Conservation (phyloP, 2,329 filamentous ascomycete genomes). For the Balansia obtecta region DNA sequence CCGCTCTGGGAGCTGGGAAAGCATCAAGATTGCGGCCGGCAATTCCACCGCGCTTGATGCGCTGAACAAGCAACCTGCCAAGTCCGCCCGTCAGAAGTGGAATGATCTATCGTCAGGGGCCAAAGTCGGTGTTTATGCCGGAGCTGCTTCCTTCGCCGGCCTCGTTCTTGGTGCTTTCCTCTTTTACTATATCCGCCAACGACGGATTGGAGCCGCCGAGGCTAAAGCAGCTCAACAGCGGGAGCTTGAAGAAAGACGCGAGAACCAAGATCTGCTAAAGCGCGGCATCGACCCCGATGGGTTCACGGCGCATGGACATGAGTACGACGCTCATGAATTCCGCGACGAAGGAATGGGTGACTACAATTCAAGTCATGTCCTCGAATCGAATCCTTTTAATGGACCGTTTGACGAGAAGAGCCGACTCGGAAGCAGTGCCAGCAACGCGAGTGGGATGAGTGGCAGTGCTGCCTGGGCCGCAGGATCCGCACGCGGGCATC, state of each 20-base stretch:
- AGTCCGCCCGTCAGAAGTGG: slow-evolving; percentile 41
- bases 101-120: slow-evolving; percentile 33
- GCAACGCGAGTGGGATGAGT: slow-evolving; percentile 8
- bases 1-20: slow-evolving; percentile 46
- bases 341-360: slow-evolving; percentile 7
- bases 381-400: slow-evolving; percentile 7
- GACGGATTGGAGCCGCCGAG: slow-evolving; percentile 38
- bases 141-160: slow-evolving; percentile 29
- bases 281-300: slow-evolving; percentile 36
- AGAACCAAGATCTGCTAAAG: slow-evolving; percentile 37
- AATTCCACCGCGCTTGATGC: slow-evolving; percentile 42
- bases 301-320: slow-evolving; percentile 19
- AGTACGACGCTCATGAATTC: slow-evolving; percentile 10
- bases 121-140: slow-evolving; percentile 41
- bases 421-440: slow-evolving; percentile 6
- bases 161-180: slow-evolving; percentile 28
- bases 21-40: slow-evolving; percentile 44
- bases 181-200: slow-evolving; percentile 44
- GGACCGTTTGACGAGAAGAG: slow-evolving; percentile 7
- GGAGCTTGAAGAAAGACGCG: slow-evolving; percentile 34
- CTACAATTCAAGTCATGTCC: slow-evolving; percentile 9
- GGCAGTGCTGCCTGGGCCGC: slow-evolving; percentile 5
- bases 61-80: slow-evolving; percentile 26
- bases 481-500: neutral
- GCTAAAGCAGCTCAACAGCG: slow-evolving; percentile 32